These are phyloP conservation scores for Beauveria brongniartii DNA, from an alignment of 2,329 filamentous ascomycete species.

Conservation along the genomic window DNA sequence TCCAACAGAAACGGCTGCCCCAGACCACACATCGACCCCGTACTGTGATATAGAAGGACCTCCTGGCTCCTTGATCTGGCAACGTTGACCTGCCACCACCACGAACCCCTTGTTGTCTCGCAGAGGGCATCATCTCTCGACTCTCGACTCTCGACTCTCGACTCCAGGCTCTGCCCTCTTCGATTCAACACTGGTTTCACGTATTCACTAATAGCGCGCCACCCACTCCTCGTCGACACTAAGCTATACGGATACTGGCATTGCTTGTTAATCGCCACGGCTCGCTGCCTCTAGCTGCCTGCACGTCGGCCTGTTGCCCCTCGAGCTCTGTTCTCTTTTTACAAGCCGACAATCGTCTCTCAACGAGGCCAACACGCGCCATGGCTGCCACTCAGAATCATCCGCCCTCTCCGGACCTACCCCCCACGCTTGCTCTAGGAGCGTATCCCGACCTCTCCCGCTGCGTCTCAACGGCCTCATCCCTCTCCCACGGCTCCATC, in stretches of 20 bases:
- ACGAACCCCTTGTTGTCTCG: not conserved
- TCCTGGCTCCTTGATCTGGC: conserved; percentile 6
- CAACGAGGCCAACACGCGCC: not conserved
- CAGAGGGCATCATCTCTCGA: not conserved
- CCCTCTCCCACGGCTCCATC: conserved; percentile 48
- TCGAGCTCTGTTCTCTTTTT: not conserved
- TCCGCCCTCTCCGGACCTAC: conserved; percentile 57
- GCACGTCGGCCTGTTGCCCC: not conserved
- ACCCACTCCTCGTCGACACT: not conserved
- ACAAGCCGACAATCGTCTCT: not conserved
- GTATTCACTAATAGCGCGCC: not conserved
- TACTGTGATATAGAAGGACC: not conserved
- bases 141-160: not conserved
- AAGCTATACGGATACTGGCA: not conserved
- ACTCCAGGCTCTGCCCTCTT: not conserved
- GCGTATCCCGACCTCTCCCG: conserved; percentile 52
- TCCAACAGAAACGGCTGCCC: too few relatives aligned
- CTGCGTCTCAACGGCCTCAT: conserved; percentile 55
- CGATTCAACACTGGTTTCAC: not conserved
- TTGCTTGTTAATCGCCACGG: not conserved
- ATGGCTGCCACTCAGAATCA: conserved; percentile 26
- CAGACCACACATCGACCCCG: not conserved
- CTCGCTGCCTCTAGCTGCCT: not conserved
- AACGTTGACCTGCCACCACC: conserved; percentile 1
- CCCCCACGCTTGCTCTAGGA: conserved; percentile 55